phyloP scores from a whole-genome alignment of 164 flowering plant genomes.

The Stephania japonica region DNA sequence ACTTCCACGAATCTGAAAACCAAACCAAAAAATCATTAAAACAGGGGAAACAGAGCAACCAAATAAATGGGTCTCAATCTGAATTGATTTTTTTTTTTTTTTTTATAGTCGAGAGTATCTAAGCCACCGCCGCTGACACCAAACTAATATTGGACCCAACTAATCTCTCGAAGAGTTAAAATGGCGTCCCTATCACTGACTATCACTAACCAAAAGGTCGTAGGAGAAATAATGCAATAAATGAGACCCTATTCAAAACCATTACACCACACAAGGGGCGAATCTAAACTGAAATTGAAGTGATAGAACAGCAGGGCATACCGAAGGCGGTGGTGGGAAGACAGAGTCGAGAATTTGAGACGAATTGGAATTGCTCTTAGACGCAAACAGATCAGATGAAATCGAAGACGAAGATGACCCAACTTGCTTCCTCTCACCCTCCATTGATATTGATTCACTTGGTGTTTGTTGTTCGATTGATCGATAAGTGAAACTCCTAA shows the following conservation, averaged over 20 bases:
- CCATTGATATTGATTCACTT: conserved; percentile 27
- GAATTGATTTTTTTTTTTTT: no score
- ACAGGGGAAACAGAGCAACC: not conserved
- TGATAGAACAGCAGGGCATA: conserved; percentile 9
- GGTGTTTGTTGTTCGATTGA: not conserved
- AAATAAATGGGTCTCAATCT: not conserved
- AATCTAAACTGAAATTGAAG: not conserved
- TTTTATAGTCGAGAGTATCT: no score
- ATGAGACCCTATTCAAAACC: no score
- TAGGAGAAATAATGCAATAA: no score
- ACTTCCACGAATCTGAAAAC: conserved; percentile 30
- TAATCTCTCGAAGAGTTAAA: no score
- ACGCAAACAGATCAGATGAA: conserved; percentile 50
- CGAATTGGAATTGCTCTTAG: conserved; percentile 23
- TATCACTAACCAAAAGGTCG: no score
- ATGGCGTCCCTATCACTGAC: no score
- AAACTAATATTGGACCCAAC: no score
- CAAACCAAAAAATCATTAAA: not conserved
- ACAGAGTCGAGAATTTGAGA: conserved; percentile 40
- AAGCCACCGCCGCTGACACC: no score
- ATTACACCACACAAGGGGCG: no score
- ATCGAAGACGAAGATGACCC: conserved; percentile 37
- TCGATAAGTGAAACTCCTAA: no score
- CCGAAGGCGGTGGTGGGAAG: conserved; percentile 41
- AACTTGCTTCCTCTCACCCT: conserved; percentile 27